phyloP scores from a whole-genome alignment of 1,139 yeast genomes.

The Pichia norvegensis region DNA sequence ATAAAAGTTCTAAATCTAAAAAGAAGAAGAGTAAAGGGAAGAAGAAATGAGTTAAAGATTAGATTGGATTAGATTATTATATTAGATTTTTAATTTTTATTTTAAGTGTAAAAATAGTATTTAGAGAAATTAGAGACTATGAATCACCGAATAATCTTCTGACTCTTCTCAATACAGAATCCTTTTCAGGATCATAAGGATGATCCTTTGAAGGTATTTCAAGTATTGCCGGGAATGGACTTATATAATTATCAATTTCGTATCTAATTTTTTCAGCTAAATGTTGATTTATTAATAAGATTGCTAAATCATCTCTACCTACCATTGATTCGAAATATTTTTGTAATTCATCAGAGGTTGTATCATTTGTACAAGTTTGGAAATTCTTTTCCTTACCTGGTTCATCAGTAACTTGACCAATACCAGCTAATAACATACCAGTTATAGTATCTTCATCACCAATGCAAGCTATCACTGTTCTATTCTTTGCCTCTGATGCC shows the following conservation, averaged over 20 bases:
- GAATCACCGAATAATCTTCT: constrained; percentile 85
- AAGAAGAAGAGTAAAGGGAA: constrained; percentile 25
- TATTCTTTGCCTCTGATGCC: constrained; percentile 35
- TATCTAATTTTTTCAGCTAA: constrained; percentile 85
- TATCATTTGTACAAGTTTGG: constrained; percentile 72
- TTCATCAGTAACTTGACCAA: constrained; percentile 69
- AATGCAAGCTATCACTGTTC: constrained; percentile 80
- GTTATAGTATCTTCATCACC: constrained; percentile 98
- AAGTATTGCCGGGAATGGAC: constrained; percentile 91
- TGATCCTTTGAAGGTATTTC: constrained; percentile 98
- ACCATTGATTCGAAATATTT: constrained; percentile 72
- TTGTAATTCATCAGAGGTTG: constrained; percentile 69
- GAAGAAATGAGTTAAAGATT: constrained; percentile 22
- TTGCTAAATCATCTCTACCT: constrained; percentile 84
- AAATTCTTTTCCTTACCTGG: constrained; percentile 72
- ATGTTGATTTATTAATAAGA: constrained; percentile 86
- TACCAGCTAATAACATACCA: constrained; percentile 91
- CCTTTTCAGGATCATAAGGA: constrained; percentile 98
- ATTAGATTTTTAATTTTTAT: too few relatives aligned
- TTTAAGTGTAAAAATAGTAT: background rate
- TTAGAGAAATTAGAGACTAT: background rate
- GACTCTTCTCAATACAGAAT: constrained; percentile 86
- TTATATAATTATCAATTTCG: constrained; percentile 73
- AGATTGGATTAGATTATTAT: background rate
- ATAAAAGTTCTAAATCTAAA: background rate